These are phyloP conservation scores for Staphylotrichum tortipilum DNA, from an alignment of 495 filamentous ascomycete genomes.

Conservation along the genomic window DNA sequence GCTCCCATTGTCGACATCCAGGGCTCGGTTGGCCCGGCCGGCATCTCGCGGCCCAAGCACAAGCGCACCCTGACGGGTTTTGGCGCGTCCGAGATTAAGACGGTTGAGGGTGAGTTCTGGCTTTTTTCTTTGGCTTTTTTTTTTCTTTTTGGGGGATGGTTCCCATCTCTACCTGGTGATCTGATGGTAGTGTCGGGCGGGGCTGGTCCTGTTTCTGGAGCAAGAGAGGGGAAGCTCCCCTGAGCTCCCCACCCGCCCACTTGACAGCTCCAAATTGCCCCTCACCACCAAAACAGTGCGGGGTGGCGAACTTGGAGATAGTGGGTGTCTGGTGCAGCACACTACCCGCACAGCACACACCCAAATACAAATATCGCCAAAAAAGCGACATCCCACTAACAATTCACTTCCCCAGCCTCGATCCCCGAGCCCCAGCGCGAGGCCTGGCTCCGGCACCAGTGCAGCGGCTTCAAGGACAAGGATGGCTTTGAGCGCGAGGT, in stretches of 20 bases:
- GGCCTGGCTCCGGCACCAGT: constrained; percentile 75
- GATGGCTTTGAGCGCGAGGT: constrained; percentile 63
- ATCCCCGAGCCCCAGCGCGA: constrained; percentile 85
- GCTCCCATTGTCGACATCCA: constrained; percentile 75
- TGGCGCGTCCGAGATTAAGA: constrained; percentile 83
- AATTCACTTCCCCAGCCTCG: constrained; percentile 32
- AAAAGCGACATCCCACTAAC: constrained; percentile 15
- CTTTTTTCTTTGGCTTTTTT: background rate
- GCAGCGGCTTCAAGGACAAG: constrained; percentile 62
- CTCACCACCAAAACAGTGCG: background rate
- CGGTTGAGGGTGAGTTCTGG: constrained; percentile 56
- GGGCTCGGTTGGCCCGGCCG: constrained; percentile 67
- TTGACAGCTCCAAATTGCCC: background rate
- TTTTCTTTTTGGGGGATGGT: background rate
- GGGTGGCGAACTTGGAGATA: too few species aligned
- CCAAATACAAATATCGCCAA: too few species aligned
- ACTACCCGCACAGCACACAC: background rate
- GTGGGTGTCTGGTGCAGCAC: too few species aligned
- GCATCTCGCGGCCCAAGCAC: constrained; percentile 77
- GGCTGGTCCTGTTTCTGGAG: too few species aligned
- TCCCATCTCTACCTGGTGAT: too few species aligned
- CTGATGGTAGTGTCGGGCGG: too few species aligned
- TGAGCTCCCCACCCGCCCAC: background rate
- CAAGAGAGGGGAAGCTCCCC: background rate
- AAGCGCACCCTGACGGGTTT: constrained; percentile 90